A percentile compares a stretch with the other conserved stretches of the same genome.
Conservation (phyloP, 2,329 filamentous ascomycete genomes). For the Ophiosphaerella herpotricha region DNA sequence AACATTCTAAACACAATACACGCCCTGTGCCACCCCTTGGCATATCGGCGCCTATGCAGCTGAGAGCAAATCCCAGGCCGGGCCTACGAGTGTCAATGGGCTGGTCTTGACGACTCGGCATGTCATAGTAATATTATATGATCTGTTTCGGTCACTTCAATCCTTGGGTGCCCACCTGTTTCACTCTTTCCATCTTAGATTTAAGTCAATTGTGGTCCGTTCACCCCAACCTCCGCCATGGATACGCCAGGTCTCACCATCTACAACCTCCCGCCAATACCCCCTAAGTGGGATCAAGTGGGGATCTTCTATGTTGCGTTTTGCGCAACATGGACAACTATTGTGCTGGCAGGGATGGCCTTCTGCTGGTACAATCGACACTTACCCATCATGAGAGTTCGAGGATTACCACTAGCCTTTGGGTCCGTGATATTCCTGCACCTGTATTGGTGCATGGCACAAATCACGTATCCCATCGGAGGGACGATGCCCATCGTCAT, state of each 20-base stretch:
- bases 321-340: constrained; percentile 17
- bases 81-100: too few species aligned
- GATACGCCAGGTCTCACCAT: constrained; percentile 7
- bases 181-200: neutral
- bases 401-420: constrained; percentile 17
- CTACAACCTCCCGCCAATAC: constrained; percentile 18
- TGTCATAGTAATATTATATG: too few species aligned
- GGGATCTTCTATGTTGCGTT: constrained; percentile 21
- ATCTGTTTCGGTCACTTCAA: too few species aligned
- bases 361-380: constrained; percentile 22
- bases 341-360: constrained; percentile 16
- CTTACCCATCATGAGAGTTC: constrained; percentile 17
- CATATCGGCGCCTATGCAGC: too few species aligned
- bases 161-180: too few species aligned
- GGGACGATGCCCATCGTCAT: constrained; percentile 15
- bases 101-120: too few species aligned
- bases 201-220: neutral
- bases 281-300: constrained; percentile 16
- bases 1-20: too few species aligned
- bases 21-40: too few species aligned
- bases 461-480: constrained; percentile 18
- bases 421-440: constrained; percentile 19
- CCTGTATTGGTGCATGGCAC: constrained; percentile 22
- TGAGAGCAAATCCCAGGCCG: too few species aligned
- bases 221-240: neutral